phyloP scores from a whole-genome alignment of 1,284 basidiomycete genomes.

The Amylostereum chailletii region DNA sequence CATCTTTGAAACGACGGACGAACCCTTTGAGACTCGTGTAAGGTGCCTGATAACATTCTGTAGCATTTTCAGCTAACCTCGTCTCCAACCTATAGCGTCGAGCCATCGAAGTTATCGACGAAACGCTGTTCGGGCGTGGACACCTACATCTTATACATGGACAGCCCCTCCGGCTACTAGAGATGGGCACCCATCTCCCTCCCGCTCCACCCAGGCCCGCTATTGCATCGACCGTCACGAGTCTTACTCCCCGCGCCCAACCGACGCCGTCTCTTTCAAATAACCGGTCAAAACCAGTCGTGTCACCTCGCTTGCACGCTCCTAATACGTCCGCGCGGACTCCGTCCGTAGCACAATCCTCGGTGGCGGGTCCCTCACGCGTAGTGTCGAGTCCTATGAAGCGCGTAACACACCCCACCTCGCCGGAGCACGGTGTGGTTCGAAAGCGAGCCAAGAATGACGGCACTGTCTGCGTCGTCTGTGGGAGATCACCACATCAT shows the following conservation, averaged over 20 bases:
- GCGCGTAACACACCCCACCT: no score
- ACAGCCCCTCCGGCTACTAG: conserved; percentile 51
- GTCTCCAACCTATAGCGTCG: conserved; percentile 32
- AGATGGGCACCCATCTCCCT: conserved; percentile 11
- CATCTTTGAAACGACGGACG: conserved; percentile 49
- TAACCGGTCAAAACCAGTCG: no score
- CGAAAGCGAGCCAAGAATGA: conserved; percentile 29
- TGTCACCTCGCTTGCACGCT: no score
- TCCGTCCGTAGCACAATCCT: no score
- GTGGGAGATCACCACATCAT: conserved; percentile 33
- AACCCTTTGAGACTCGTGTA: conserved; percentile 57
- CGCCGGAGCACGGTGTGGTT: no score
- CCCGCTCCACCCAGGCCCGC: no score
- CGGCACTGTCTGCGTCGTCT: conserved; percentile 34
- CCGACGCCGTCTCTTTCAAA: no score
- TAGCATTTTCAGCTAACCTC: conserved; percentile 5
- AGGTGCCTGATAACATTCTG: conserved; percentile 8
- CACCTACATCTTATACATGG: conserved; percentile 44
- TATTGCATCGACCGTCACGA: no score
- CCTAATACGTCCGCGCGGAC: no score
- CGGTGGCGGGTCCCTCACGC: no score
- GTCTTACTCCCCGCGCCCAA: no score
- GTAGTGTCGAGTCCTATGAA: no score
- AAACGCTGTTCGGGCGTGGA: conserved; percentile 44
- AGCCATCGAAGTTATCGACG: conserved; percentile 60